Percentiles rank a stretch among this genome's conserved stretches.
Evolutionary conservation across 169 alveolate genomes (phyloP).

Genomic region (Plasmodium chabaudi): DNA sequence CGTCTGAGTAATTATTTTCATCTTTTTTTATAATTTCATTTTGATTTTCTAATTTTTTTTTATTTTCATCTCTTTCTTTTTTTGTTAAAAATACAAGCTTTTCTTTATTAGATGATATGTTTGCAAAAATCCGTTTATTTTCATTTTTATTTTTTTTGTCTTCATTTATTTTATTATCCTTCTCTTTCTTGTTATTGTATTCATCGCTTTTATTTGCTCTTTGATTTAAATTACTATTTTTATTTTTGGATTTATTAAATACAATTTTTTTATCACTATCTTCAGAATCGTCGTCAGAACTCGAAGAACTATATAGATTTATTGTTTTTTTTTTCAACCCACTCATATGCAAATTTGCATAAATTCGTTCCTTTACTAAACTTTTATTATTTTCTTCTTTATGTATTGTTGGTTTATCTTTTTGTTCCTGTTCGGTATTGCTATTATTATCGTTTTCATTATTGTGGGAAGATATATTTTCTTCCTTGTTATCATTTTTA

Average conservation of each 20-base stretch:
- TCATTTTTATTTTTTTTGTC: slow-evolving; percentile 7
- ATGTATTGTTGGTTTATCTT: background rate
- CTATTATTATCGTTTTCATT: background rate
- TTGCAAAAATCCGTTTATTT: slow-evolving; percentile 58
- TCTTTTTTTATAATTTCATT: slow-evolving; percentile 39
- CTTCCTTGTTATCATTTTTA: slow-evolving; percentile 11
- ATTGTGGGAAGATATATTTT: background rate
- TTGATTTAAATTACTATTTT: background rate
- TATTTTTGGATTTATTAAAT: background rate
- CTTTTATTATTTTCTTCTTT: background rate
- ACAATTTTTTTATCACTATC: background rate
- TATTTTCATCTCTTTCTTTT: slow-evolving; percentile 79
- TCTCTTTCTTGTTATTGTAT: slow-evolving; percentile 10
- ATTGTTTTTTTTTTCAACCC: background rate
- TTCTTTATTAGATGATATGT: slow-evolving; percentile 5
- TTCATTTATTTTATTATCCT: background rate
- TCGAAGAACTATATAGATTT: background rate
- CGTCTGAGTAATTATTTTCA: slow-evolving; percentile 25
- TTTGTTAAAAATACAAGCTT: slow-evolving; percentile 81
- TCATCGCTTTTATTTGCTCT: background rate
- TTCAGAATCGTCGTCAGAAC: background rate
- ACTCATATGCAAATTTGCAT: background rate
- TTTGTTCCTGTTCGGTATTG: slow-evolving; percentile 7
- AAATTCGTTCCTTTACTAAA: background rate
- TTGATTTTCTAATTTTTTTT: slow-evolving; percentile 74